Evolutionary conservation across 1,139 yeast species (phyloP), one percentile per base, ranked within the genome.

Genomic region (Sugiyamaella neomexicana): DNA sequence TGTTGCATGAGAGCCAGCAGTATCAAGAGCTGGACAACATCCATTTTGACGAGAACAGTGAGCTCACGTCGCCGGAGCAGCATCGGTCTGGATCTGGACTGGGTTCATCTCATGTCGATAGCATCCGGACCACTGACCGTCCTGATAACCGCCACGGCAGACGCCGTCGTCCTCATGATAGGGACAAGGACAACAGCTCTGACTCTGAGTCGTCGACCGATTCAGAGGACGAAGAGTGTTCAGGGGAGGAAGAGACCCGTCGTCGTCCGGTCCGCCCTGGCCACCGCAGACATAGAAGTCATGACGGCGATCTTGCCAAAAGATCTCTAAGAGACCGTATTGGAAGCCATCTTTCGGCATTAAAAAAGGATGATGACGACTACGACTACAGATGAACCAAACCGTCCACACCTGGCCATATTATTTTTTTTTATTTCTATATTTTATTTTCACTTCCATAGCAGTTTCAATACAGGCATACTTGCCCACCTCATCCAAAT

Each of bases 341-440:
- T 27, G 49, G 52, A 5, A 46, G 47, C 20, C 55, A 48, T 17
- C 29, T 52, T n/a, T 27, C 55, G 4, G 52, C 55, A 16, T 40
- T 52, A 13, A 52, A 47, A 25, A 52, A 46, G 39, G 45, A 47
- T 13, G 29, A 40, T 5, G 25, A 20, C 25, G 25, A 20, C 25
- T 20, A 20, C 25, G 25, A 20, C 25, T 20, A 20, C 25, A 20
- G 5, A 20, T 20, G 25, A 34, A 43, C 2, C n/a, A 32, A 29
- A 23, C 27, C 29, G 17, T n/a, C 10, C 15, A 25, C 5, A 25
- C 31, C 16, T 27, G 9, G 6, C 36, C 13, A 16, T 44, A 32
- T 15, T 25, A 17, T 2, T 6, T 7, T 34, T 3, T 25, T 32
- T 2, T 6, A 34, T 34, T 3, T 34, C 16, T 12, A 34, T 13